Evolutionary conservation across 108 stramenopile genomes (phyloP).

Genomic region (Skeletonema grethae): DNA sequence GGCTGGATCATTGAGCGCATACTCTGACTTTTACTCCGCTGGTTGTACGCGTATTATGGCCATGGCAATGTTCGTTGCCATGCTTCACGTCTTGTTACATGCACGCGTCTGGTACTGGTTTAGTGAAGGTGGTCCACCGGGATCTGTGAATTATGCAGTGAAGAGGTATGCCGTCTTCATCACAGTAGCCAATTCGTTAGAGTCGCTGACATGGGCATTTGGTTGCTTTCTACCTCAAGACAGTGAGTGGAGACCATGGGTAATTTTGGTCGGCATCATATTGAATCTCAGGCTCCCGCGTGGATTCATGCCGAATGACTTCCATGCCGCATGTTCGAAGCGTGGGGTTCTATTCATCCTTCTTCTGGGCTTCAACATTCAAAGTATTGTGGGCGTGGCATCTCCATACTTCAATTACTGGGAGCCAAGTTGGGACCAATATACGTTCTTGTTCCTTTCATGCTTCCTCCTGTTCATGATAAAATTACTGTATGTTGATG

Average conservation of each 20-base stretch:
- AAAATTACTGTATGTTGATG: constrained; percentile 81
- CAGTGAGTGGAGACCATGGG: constrained; percentile 46
- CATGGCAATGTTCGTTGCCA: constrained; percentile 68
- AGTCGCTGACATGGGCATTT: constrained; percentile 59
- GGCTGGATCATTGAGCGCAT: constrained; percentile 67
- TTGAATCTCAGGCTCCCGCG: constrained; percentile 67
- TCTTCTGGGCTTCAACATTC: constrained; percentile 78
- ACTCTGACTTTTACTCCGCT: constrained; percentile 55
- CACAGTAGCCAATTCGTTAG: constrained; percentile 56
- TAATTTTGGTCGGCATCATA: constrained; percentile 60
- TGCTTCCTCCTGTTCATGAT: constrained; percentile 83
- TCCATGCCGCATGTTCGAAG: constrained; percentile 83
- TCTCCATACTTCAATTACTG: constrained; percentile 83
- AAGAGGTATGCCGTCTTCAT: constrained; percentile 65
- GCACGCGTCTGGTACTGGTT: constrained; percentile 66
- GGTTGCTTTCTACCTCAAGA: constrained; percentile 50
- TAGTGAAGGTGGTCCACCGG: constrained; percentile 26
- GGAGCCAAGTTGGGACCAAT: constrained; percentile 54
- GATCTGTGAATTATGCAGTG: constrained; percentile 54
- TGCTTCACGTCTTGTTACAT: constrained; percentile 64
- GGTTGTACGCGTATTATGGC: constrained; percentile 74
- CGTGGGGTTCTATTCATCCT: constrained; percentile 82
- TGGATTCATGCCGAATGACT: constrained; percentile 81
- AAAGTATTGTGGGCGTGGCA: constrained; percentile 75
- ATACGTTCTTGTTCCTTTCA: constrained; percentile 66